Conservation (phyloP, 768 basidiomycete genomes). For the Mycena metata region DNA sequence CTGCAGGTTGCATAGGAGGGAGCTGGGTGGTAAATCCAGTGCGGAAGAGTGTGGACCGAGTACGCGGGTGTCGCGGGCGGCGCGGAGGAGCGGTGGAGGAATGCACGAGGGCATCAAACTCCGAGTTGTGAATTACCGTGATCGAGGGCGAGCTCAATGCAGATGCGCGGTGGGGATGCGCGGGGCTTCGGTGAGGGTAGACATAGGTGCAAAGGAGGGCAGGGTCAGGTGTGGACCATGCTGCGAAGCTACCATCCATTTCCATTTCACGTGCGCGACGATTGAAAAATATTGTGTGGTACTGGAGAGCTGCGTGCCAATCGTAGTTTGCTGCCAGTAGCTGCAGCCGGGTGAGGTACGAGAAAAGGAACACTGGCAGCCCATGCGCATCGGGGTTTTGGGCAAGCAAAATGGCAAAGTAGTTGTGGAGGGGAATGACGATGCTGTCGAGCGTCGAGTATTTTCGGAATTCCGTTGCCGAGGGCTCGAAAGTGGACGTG, state of each 20-base stretch:
- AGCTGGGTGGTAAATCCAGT: no score
- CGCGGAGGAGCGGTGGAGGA: not conserved
- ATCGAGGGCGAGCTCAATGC: no score
- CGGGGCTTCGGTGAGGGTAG: conserved; percentile 7
- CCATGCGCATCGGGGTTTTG: not conserved
- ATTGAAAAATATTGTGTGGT: conserved; percentile 25
- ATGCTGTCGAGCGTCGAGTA: not conserved
- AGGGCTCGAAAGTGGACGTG: not conserved
- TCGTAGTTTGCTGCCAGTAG: not conserved
- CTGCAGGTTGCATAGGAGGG: no score
- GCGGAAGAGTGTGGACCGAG: no score
- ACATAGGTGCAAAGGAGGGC: not conserved
- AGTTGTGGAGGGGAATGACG: conserved; percentile 2
- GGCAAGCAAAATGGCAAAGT: conserved; percentile 3
- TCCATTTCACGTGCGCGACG: conserved; percentile 9
- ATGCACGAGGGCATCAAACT: not conserved
- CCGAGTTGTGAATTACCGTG: no score
- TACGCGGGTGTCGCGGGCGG: no score
- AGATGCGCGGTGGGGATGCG: no score
- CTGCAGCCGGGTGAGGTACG: not conserved
- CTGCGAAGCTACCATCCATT: not conserved
- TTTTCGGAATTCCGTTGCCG: not conserved
- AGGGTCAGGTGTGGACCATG: not conserved
- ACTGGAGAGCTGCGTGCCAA: conserved; percentile 8
- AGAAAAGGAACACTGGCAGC: not conserved